Percentiles rank a stretch among this genome's conserved stretches.
phyloP scores from a whole-genome alignment of 148 eudicot species.

The Gaultheria prostrata region DNA sequence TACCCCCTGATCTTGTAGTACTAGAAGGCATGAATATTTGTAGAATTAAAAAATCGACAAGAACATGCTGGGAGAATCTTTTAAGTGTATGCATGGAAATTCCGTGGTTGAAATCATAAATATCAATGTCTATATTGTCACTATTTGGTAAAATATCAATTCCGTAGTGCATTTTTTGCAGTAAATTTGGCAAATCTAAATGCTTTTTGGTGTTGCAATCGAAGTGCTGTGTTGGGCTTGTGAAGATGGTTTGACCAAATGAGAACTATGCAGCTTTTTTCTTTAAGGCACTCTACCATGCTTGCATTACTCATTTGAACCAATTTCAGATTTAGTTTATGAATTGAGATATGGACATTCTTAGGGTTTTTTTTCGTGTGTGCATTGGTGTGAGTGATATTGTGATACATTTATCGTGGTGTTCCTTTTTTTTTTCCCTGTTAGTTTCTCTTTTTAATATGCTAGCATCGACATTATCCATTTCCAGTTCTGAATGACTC shows the following conservation, averaged over 20 bases:
- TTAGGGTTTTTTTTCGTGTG: not conserved
- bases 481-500: conserved; percentile 8
- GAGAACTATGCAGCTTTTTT: not conserved
- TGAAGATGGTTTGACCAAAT: not conserved
- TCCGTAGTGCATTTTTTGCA: not conserved
- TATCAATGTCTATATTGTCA: not conserved
- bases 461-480: not conserved
- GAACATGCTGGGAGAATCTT: not conserved
- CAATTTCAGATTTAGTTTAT: not conserved
- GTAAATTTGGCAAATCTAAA: not conserved
- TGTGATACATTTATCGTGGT: not conserved
- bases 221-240: not conserved
- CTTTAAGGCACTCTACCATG: not conserved
- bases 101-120: not conserved
- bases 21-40: no score
- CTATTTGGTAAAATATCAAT: not conserved
- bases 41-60: not conserved
- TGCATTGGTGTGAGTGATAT: not conserved
- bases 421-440: not conserved
- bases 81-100: not conserved
- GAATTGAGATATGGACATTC: conserved; percentile 1
- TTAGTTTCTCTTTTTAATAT: not conserved
- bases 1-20: no score
- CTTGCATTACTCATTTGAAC: not conserved
- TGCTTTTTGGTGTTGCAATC: not conserved